Evolutionary conservation across 225 moss, liverwort and hornwort species (phyloP).

Genomic region (Takakia lepidozioides): DNA sequence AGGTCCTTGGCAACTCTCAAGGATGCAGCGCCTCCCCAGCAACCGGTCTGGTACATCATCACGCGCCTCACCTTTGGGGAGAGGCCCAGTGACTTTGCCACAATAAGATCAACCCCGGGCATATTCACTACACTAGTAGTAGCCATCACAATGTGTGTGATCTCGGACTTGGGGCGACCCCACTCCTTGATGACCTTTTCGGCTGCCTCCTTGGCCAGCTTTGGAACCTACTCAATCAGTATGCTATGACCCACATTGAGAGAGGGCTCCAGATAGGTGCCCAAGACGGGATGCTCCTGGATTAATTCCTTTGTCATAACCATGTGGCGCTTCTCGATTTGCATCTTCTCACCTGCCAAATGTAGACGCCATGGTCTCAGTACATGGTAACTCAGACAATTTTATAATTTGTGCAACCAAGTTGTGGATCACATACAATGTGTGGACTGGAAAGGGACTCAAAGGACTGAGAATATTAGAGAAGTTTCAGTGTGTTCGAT

Average conservation of each 20-base stretch:
- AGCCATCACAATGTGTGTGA: slow-evolving; percentile 23
- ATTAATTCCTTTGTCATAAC: too few relatives aligned
- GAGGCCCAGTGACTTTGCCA: slow-evolving; percentile 14
- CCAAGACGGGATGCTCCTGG: too few relatives aligned
- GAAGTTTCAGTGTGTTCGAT: too few relatives aligned
- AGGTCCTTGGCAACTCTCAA: slow-evolving; percentile 15
- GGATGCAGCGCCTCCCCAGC: slow-evolving; percentile 14
- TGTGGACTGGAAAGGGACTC: too few relatives aligned
- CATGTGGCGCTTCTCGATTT: too few relatives aligned
- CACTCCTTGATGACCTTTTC: slow-evolving; percentile 3
- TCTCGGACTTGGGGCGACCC: slow-evolving; percentile 11
- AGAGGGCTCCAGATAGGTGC: slow-evolving; percentile 1
- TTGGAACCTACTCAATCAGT: background rate
- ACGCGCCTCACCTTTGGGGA: slow-evolving; percentile 13
- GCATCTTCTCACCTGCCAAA: too few relatives aligned
- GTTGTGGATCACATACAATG: too few relatives aligned
- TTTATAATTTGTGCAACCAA: too few relatives aligned
- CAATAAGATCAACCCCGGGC: slow-evolving; percentile 14
- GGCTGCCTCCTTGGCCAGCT: slow-evolving; percentile 1
- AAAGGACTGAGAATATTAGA: too few relatives aligned
- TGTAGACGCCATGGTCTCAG: too few relatives aligned
- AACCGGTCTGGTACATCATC: slow-evolving; percentile 22
- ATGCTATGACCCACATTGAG: slow-evolving; percentile 1
- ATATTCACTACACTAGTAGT: slow-evolving; percentile 21
- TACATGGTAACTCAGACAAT: too few relatives aligned